Percentiles rank a stretch among this genome's conserved stretches.
Conservation (phyloP, 495 filamentous ascomycete genomes). For the Hypoxylon fuscum region DNA sequence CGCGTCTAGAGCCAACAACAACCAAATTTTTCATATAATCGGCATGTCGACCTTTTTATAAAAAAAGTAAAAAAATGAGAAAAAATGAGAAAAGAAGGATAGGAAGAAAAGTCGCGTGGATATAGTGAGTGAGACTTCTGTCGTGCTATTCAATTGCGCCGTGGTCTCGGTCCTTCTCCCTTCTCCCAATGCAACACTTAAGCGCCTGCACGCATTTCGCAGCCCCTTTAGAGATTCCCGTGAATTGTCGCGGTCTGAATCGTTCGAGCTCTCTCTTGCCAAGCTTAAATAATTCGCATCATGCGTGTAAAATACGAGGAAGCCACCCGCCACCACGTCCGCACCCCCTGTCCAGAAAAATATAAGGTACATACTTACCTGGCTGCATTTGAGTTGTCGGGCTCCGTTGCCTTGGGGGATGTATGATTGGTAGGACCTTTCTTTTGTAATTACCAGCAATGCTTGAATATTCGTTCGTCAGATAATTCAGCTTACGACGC, state of each 20-base stretch:
- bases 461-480: slow-evolving; percentile 13
- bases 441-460: no score
- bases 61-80: no score
- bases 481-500: slow-evolving; percentile 18
- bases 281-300: slow-evolving; percentile 19
- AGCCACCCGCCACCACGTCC: slow-evolving; percentile 12
- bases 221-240: neutral
- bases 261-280: slow-evolving; percentile 19
- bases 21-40: neutral
- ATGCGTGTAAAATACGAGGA: slow-evolving; percentile 19
- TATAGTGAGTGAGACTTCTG: no score
- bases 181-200: slow-evolving; percentile 29
- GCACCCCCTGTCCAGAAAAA: slow-evolving; percentile 6
- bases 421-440: slow-evolving; percentile 12
- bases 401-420: neutral
- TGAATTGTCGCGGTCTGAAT: slow-evolving; percentile 6
- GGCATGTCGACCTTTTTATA: neutral
- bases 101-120: slow-evolving; percentile 13
- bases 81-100: no score
- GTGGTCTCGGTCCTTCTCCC: slow-evolving; percentile 12
- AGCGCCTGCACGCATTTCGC: slow-evolving; percentile 23
- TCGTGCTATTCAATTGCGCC: neutral
- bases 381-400: slow-evolving; percentile 21
- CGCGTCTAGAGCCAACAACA: neutral
- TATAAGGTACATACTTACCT: slow-evolving; percentile 6